Percentiles rank a stretch among this genome's conserved stretches.
phyloP scores from a whole-genome alignment of 2,329 filamentous ascomycete species.

The Aspergillus ochraceus region DNA sequence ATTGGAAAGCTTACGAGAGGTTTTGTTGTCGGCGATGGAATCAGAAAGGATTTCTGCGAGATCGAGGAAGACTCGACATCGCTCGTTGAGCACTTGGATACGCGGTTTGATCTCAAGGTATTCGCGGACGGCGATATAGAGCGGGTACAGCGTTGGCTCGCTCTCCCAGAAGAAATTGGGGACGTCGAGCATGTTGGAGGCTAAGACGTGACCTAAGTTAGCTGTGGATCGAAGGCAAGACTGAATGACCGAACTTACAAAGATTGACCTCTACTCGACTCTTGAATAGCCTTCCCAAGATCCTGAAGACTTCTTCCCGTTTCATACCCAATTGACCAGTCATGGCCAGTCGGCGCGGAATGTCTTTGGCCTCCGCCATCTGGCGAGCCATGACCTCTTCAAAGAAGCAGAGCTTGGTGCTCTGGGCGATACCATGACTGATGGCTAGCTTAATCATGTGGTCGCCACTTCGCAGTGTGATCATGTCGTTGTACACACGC shows the following conservation, averaged over 20 bases:
- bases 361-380: conserved; percentile 88
- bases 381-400: conserved; percentile 95
- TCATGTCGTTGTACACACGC: conserved; percentile 98
- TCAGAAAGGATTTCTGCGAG: conserved; percentile 93
- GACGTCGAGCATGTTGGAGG: conserved; percentile 92
- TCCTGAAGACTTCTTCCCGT: conserved; percentile 85
- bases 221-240: background rate
- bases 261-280: conserved; percentile 96
- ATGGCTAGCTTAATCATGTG: conserved; percentile 99
- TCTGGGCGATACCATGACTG: conserved; percentile 95
- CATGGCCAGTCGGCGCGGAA: conserved; percentile 83
- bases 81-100: conserved; percentile 94
- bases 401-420: conserved; percentile 93
- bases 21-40: conserved; percentile 88
- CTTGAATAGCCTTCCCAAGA: conserved; percentile 87
- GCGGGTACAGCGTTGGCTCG: conserved; percentile 88
- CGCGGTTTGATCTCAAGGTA: conserved; percentile 97
- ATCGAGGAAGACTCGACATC: conserved; percentile 93
- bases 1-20: conserved; percentile 61
- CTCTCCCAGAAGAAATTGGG: conserved; percentile 99
- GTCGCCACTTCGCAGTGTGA: conserved; percentile 88
- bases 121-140: conserved; percentile 92
- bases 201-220: conserved; percentile 46
- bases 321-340: conserved; percentile 91
- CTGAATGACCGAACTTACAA: conserved; percentile 62